phyloP scores from a whole-genome alignment of 2,329 filamentous ascomycete genomes.

The Claviceps fusiformis region DNA sequence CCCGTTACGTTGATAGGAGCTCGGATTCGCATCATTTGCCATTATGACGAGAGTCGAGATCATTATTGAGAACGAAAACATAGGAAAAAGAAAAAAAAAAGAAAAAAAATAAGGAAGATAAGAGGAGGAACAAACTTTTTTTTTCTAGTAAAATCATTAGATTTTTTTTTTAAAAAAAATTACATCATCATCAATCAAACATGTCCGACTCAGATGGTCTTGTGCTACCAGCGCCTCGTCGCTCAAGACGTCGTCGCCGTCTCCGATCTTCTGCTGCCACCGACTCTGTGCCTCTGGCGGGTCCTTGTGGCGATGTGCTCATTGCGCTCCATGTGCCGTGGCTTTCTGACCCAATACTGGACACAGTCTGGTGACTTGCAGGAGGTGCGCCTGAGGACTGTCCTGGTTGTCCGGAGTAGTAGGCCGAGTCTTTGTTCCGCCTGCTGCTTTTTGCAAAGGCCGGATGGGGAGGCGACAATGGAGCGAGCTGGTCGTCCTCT shows the following conservation, averaged over 20 bases:
- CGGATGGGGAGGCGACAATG: slow-evolving; percentile 41
- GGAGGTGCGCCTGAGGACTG: slow-evolving; percentile 29
- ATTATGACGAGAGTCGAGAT: background rate
- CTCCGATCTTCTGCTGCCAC: slow-evolving; percentile 36
- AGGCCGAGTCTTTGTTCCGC: slow-evolving; percentile 44
- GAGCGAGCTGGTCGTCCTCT: slow-evolving; percentile 23
- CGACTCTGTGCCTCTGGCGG: slow-evolving; percentile 19
- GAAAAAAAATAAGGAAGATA: background rate
- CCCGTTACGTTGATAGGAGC: too few species aligned
- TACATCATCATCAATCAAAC: slow-evolving; percentile 18
- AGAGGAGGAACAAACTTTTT: background rate
- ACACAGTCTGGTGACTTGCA: slow-evolving; percentile 27
- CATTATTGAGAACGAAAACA: background rate
- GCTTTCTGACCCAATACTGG: slow-evolving; percentile 35
- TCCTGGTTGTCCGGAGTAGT: slow-evolving; percentile 41
- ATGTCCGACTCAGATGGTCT: slow-evolving; percentile 22
- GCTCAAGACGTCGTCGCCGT: slow-evolving; percentile 41
- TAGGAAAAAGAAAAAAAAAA: background rate
- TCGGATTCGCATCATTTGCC: background rate
- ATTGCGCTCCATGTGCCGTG: slow-evolving; percentile 42
- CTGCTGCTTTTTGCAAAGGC: slow-evolving; percentile 38
- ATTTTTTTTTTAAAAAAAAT: background rate
- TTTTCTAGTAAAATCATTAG: background rate
- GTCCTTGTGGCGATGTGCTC: slow-evolving; percentile 32
- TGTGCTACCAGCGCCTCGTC: slow-evolving; percentile 27